Conservation (phyloP, 192 early-diverging fungal species). For the Allomyces javanicus region DNA sequence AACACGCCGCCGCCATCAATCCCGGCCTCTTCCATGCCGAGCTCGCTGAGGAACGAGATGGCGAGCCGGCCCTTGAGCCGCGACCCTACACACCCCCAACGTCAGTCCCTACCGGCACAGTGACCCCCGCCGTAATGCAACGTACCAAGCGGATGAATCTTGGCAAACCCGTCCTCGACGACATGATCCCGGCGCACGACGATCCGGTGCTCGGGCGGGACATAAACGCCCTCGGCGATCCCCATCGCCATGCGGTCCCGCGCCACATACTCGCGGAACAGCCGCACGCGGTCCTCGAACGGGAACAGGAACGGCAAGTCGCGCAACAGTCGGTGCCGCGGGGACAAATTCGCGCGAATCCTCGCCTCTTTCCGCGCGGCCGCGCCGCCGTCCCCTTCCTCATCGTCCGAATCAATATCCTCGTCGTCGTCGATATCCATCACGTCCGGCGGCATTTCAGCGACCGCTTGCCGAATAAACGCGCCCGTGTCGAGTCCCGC, state of each 20-base stretch:
- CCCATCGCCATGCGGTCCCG: constrained; percentile 34
- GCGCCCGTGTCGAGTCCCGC: constrained; percentile 33
- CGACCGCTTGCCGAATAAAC: constrained; percentile 32
- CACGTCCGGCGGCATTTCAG: constrained; percentile 26
- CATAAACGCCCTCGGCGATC: not conserved
- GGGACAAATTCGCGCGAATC: constrained; percentile 21
- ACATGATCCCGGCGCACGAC: constrained; percentile 49
- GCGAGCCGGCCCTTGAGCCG: constrained; percentile 53
- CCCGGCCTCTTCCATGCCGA: constrained; percentile 69
- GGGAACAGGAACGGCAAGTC: constrained; percentile 82
- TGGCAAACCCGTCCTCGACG: constrained; percentile 75
- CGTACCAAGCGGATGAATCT: constrained; percentile 40
- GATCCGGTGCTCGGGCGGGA: constrained; percentile 18
- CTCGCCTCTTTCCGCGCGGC: constrained; percentile 8
- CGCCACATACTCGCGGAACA: constrained; percentile 60
- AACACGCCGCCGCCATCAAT: constrained; percentile 96
- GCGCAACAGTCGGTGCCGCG: constrained; percentile 38
- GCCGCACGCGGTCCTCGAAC: constrained; percentile 66
- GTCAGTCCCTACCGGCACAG: constrained; percentile 30
- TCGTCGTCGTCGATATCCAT: constrained; percentile 9
- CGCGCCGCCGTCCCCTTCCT: constrained; percentile 2
- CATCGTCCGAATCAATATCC: constrained; percentile 6
- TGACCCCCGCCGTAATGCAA: constrained; percentile 14
- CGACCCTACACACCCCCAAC: constrained; percentile 7
- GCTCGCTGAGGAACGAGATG: constrained; percentile 69